Base-by-base conservation (phyloP, 768 basidiomycete species). In the Clitopilus hobsonii region DNA sequence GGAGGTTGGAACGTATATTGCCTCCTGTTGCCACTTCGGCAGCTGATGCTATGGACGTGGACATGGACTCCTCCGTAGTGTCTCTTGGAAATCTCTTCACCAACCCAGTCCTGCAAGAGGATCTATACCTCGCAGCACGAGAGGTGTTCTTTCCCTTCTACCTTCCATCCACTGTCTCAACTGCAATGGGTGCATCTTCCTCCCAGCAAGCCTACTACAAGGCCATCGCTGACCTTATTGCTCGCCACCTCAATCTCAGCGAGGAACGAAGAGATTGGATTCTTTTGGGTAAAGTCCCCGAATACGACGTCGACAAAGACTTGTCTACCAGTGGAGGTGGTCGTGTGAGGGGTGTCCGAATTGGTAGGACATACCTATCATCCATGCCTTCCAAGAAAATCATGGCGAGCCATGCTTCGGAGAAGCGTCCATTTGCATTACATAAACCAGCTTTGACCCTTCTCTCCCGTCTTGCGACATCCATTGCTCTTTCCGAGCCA, bases 111-210 rank as follows among this genome's bases (percentile, higher is more conserved):
- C 65, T 95, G 1, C 85, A 94, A 38, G 95, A 98, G 68, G 92
- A 94, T 52, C 83, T 98, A 26, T 94, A 87, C 62, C 74, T 92
- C 38, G 91, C 94, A 64, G 91, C 91, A 0, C 79, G 88, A 18
- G 97, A 98, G 66, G 83, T 96, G 22, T 98, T 99, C 72, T 92
- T 97, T 60, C 91, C n/a, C n/a, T n/a, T n/a, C n/a, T n/a, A n/a
- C n/a, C n/a, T n/a, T n/a, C n/a, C n/a, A n/a, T n/a, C n/a, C n/a
- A n/a, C n/a, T n/a, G n/a, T n/a, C n/a, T n/a, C n/a, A n/a, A n/a
- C n/a, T n/a, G n/a, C n/a, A n/a, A n/a, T n/a, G n/a, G n/a, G n/a
- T n/a, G n/a, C n/a, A n/a, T 41, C 38, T 20, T 45, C 41, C 22
- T 45, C 41, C 8, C 41, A 45, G 18, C 41, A 72, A 49, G 69